Evolutionary conservation across 2,329 filamentous ascomycete genomes (phyloP).

Genomic region (Remersonia thermophila): DNA sequence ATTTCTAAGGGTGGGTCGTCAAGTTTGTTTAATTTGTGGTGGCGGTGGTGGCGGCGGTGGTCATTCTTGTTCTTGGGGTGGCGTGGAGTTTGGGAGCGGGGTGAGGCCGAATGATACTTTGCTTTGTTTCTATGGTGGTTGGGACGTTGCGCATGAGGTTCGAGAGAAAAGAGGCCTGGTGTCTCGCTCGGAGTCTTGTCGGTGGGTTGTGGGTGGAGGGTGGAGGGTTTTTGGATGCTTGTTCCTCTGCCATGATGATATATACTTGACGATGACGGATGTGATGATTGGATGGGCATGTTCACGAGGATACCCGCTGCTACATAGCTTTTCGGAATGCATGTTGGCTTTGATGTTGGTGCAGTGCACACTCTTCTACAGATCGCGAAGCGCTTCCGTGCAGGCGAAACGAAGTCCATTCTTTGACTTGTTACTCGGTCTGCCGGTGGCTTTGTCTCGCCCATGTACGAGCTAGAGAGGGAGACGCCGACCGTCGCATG

Average conservation of each 20-base stretch:
- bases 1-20: neutral
- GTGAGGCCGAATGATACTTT: too few species aligned
- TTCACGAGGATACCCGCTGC: slow-evolving; percentile 10
- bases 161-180: slow-evolving; percentile 6
- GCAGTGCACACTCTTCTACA: neutral
- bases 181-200: neutral
- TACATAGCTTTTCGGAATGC: slow-evolving; percentile 6
- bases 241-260: neutral
- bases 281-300: slow-evolving; percentile 9
- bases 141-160: too few species aligned
- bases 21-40: neutral
- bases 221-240: neutral
- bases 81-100: too few species aligned
- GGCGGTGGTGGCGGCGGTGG: neutral
- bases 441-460: too few species aligned
- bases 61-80: too few species aligned
- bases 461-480: too few species aligned
- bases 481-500: too few species aligned
- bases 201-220: neutral
- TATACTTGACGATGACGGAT: slow-evolving; percentile 7
- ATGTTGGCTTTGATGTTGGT: neutral
- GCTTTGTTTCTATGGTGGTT: neutral
- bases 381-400: too few species aligned
- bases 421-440: too few species aligned
- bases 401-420: too few species aligned